Evolutionary conservation across 805 yeast genomes (phyloP).

Genomic region (Saccharomycopsis sp.): DNA sequence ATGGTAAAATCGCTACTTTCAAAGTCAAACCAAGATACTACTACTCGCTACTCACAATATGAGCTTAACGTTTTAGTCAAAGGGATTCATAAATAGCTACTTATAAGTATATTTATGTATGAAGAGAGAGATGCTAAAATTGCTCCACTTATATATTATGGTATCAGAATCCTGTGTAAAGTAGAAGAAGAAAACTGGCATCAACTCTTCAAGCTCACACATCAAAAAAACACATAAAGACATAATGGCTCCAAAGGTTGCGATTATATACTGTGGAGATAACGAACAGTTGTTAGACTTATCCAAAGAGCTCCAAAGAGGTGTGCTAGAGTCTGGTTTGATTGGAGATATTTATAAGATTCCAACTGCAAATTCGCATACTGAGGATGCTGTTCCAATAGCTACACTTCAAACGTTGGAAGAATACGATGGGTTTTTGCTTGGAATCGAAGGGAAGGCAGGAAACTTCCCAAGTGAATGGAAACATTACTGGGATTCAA

Average conservation of each 20-base stretch:
- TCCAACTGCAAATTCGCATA: constrained; percentile 56
- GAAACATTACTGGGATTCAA: constrained; percentile 55
- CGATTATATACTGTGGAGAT: constrained; percentile 57
- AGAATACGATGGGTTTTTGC: constrained; percentile 55
- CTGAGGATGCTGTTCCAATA: constrained; percentile 44
- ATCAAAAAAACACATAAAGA: background rate
- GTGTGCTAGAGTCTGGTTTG: constrained; percentile 63
- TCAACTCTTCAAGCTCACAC: too few species aligned
- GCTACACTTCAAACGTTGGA: constrained; percentile 44
- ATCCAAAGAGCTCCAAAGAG: constrained; percentile 61
- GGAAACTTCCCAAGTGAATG: constrained; percentile 63
- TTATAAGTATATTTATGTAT: too few species aligned
- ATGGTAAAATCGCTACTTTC: too few species aligned
- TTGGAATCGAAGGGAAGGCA: constrained; percentile 66
- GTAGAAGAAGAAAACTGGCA: background rate
- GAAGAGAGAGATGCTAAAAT: too few species aligned
- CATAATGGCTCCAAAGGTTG: constrained; percentile 1
- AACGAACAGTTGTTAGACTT: constrained; percentile 55
- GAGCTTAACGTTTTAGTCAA: background rate
- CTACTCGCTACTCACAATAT: background rate
- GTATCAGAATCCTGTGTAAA: background rate
- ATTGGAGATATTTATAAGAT: constrained; percentile 65
- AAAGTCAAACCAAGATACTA: too few species aligned
- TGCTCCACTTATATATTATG: background rate
- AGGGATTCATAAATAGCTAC: background rate